Conservation (phyloP, 306 rosid species). For the Medicago lupulina region DNA sequence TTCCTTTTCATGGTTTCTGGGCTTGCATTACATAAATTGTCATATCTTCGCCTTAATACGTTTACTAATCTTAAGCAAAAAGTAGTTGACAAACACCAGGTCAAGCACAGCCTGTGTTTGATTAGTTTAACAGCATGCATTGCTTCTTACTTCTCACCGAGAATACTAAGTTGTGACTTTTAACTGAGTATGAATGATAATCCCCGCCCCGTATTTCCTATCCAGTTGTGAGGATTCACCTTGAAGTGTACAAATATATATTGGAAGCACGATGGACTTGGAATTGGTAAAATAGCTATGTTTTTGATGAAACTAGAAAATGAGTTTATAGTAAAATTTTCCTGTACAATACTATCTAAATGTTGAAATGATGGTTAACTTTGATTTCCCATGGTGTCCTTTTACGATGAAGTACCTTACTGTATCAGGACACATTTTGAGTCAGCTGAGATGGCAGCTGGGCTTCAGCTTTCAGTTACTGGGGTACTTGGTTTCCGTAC, state of each 20-base stretch:
- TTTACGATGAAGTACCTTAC: conserved; percentile 44
- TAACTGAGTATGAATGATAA: neutral
- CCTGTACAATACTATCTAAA: conserved; percentile 13
- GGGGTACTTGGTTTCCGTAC: conserved; percentile 96
- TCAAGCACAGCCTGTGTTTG: neutral
- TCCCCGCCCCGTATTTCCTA: neutral
- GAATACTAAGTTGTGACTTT: neutral
- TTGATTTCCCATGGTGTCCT: conserved; percentile 35
- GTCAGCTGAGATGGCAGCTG: conserved; percentile 81
- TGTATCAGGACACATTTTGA: conserved; percentile 76
- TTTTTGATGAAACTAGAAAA: neutral
- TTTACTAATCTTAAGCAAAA: neutral
- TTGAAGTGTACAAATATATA: neutral
- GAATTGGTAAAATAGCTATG: neutral
- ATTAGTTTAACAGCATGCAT: neutral
- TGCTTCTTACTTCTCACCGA: neutral
- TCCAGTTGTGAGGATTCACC: neutral
- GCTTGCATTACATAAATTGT: conserved; percentile 4
- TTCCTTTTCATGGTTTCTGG: neutral
- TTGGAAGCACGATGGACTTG: neutral
- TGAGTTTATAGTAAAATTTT: neutral
- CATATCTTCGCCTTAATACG: neutral
- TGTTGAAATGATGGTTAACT: conserved; percentile 24
- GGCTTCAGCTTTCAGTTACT: conserved; percentile 88
- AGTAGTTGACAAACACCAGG: neutral